A percentile compares a stretch with the other conserved stretches of the same genome.
Evolutionary conservation across 331 rosid genomes (phyloP).

Genomic region (Quercus phellos): DNA sequence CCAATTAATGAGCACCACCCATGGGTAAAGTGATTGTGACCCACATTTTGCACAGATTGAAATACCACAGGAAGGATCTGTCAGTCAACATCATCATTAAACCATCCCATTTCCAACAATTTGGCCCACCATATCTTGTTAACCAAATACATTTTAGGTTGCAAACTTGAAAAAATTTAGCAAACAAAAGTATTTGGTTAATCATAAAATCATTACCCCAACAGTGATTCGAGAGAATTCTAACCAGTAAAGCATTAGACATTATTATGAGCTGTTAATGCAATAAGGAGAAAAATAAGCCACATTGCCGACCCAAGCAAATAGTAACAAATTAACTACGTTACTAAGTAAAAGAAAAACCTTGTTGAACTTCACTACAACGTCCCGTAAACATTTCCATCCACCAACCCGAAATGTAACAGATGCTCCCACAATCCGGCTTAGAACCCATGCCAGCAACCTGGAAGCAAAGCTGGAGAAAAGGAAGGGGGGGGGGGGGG

Average conservation of each 20-base stretch:
- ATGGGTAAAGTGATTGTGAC: not conserved
- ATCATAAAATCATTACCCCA: not conserved
- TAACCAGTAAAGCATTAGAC: not conserved
- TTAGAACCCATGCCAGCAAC: constrained; percentile 85
- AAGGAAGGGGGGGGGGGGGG: constrained; percentile 7
- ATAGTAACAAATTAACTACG: constrained; percentile 12
- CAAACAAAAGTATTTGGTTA: not conserved
- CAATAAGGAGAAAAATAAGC: constrained; percentile 3
- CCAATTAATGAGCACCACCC: not conserved
- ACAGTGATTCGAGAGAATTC: not conserved
- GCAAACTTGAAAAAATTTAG: not conserved
- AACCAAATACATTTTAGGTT: not conserved
- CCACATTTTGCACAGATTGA: not conserved
- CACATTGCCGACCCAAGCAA: constrained; percentile 10
- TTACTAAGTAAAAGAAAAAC: constrained; percentile 37
- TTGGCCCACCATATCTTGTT: not conserved
- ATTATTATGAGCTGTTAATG: constrained; percentile 7
- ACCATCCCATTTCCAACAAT: not conserved
- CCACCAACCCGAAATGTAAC: constrained; percentile 89
- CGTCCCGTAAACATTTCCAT: constrained; percentile 87
- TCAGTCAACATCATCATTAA: not conserved
- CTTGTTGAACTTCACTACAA: constrained; percentile 86
- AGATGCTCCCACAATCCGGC: constrained; percentile 79
- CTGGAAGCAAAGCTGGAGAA: constrained; percentile 73
- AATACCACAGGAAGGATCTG: not conserved